Percentiles rank a stretch among this genome's conserved stretches.
These are phyloP conservation scores for Russula earlei DNA, from an alignment of 768 basidiomycete genomes.

Conservation along the genomic window DNA sequence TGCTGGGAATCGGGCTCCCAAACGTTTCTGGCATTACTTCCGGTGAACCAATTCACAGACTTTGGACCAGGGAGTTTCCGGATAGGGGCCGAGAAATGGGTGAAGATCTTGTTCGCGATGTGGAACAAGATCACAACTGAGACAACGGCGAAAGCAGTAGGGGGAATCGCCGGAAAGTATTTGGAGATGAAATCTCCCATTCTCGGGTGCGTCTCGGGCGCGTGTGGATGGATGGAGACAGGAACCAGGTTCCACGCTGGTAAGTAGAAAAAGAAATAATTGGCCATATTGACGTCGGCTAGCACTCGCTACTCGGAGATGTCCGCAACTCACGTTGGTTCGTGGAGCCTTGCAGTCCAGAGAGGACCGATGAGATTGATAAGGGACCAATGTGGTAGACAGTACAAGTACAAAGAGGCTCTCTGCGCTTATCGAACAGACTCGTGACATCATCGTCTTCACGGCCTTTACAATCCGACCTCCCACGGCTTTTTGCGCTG, in stretches of 20 bases:
- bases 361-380: too few species aligned
- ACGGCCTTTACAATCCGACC: slow-evolving; percentile 1
- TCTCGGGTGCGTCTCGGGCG: too few species aligned
- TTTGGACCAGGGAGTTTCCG: slow-evolving; percentile 9
- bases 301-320: too few species aligned
- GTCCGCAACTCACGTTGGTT: too few species aligned
- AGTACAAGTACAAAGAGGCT: not conserved
- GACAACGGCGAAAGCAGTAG: not conserved
- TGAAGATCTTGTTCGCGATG: not conserved
- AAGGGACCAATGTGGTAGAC: too few species aligned
- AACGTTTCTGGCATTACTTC: not conserved
- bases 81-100: not conserved
- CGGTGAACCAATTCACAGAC: slow-evolving; percentile 10
- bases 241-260: too few species aligned
- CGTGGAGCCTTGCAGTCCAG: too few species aligned
- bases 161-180: not conserved
- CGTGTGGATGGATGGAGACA: too few species aligned
- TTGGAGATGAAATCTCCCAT: not conserved
- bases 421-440: too few species aligned
- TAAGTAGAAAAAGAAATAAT: too few species aligned
- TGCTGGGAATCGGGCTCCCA: slow-evolving; percentile 11
- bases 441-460: not conserved
- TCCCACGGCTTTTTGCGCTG: slow-evolving; percentile 68
- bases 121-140: not conserved
- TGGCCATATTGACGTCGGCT: too few species aligned